Conservation (phyloP, 1,139 yeast species). For the Taphrina pruni region DNA sequence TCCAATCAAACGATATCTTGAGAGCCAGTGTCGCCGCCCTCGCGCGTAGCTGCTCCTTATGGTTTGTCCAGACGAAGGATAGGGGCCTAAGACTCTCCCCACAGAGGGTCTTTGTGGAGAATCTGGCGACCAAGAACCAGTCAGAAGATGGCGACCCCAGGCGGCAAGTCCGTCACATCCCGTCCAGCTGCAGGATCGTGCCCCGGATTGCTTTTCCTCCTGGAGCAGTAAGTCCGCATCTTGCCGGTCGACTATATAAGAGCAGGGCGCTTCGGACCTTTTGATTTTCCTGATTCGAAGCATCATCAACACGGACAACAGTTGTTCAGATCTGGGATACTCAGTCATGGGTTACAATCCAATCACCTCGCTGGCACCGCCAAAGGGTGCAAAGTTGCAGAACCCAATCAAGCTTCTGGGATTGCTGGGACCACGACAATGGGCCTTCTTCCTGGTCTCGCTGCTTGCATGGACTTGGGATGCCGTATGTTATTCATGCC, state of each 20-base stretch:
- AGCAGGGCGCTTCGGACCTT: too few relatives aligned
- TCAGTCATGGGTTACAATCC: conserved; percentile 24
- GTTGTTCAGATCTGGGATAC: too few relatives aligned
- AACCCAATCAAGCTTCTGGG: conserved; percentile 49
- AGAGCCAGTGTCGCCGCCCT: neutral
- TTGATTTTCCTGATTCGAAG: too few relatives aligned
- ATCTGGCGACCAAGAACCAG: neutral
- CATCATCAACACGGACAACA: too few relatives aligned
- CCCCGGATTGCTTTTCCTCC: too few relatives aligned
- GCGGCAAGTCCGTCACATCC: neutral
- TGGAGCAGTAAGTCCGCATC: too few relatives aligned
- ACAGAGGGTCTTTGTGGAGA: conserved; percentile 1
- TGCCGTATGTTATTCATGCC: conserved; percentile 52
- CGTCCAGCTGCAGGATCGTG: neutral
- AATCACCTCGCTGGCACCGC: conserved; percentile 20
- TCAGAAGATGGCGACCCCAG: neutral
- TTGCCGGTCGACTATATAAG: neutral
- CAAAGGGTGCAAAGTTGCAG: conserved; percentile 9
- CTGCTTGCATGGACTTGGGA: conserved; percentile 80
- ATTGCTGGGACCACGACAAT: conserved; percentile 58
- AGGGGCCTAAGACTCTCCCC: neutral
- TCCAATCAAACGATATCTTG: too few relatives aligned
- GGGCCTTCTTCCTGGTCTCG: conserved; percentile 70
- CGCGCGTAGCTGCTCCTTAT: neutral
- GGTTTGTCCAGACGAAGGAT: neutral